These are phyloP conservation scores for Parascedosporium putredinis DNA, from an alignment of 2,329 filamentous ascomycete genomes.

Conservation along the genomic window DNA sequence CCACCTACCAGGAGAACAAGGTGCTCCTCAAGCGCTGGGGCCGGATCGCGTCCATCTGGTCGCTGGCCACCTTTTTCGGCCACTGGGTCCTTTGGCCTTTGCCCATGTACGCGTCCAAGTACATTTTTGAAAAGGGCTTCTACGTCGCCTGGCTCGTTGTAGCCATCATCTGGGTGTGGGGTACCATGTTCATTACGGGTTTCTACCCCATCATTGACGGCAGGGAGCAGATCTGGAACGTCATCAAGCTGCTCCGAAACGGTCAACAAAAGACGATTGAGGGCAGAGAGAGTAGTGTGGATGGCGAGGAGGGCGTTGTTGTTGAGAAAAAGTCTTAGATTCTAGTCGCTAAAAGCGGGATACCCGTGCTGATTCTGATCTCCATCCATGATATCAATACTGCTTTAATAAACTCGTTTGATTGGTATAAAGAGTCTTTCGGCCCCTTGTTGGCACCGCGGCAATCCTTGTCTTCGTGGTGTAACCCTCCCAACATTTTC, in stretches of 20 bases:
- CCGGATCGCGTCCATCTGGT: slow-evolving; percentile 33
- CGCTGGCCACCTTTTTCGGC: slow-evolving; percentile 37
- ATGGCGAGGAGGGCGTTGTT: not conserved
- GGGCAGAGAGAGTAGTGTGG: not conserved
- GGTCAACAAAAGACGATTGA: not conserved
- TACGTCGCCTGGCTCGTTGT: slow-evolving; percentile 40
- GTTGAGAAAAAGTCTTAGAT: not conserved
- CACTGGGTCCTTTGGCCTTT: slow-evolving; percentile 45
- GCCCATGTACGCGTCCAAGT: slow-evolving; percentile 42
- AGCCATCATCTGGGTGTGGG: slow-evolving; percentile 42
- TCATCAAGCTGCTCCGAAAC: not conserved
- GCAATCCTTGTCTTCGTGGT: too few species aligned
- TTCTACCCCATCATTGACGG: slow-evolving; percentile 41
- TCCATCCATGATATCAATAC: too few species aligned
- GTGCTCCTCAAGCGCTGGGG: slow-evolving; percentile 34
- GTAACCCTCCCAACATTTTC: too few species aligned
- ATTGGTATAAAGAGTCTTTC: too few species aligned
- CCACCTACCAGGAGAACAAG: slow-evolving; percentile 20
- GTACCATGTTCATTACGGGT: slow-evolving; percentile 35
- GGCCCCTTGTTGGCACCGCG: too few species aligned
- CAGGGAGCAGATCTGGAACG: slow-evolving; percentile 19
- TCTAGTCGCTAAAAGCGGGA: too few species aligned
- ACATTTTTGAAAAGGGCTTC: slow-evolving; percentile 37
- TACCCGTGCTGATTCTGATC: too few species aligned
- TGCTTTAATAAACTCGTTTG: too few species aligned